Conservation (phyloP, 768 basidiomycete genomes). For the Rhodocollybia butyracea region DNA sequence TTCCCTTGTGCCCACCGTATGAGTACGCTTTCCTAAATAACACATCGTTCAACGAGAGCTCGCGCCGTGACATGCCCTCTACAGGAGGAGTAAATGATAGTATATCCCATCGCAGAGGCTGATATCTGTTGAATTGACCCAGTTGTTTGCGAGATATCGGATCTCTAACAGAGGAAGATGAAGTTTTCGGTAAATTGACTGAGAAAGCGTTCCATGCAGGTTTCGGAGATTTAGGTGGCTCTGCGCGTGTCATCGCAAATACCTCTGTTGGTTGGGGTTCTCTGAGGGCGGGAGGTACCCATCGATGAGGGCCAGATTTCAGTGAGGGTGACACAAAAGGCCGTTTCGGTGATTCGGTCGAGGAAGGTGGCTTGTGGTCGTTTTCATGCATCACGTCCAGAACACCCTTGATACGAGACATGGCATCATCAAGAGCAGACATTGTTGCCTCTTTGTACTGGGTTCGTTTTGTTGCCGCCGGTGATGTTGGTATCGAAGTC, state of each 20-base stretch:
- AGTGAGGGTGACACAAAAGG: conserved; percentile 13
- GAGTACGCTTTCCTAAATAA: conserved; percentile 45
- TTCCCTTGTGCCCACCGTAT: conserved; percentile 31
- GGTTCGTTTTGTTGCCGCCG: conserved; percentile 18
- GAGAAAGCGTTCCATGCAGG: conserved; percentile 32
- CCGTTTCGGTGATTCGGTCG: conserved; percentile 19
- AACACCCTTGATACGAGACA: conserved; percentile 84
- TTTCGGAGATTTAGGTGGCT: conserved; percentile 47
- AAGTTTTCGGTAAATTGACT: conserved; percentile 47
- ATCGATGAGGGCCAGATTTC: conserved; percentile 39
- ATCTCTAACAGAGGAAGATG: conserved; percentile 38
- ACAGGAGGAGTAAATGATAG: conserved; percentile 72
- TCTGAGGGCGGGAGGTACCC: conserved; percentile 57
- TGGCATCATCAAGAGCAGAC: conserved; percentile 76
- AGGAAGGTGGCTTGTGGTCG: conserved; percentile 24
- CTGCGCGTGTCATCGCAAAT: conserved; percentile 42
- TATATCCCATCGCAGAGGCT: conserved; percentile 55
- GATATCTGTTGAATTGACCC: conserved; percentile 35
- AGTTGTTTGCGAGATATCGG: conserved; percentile 48
- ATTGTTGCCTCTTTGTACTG: conserved; percentile 55
- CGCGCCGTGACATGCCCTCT: conserved; percentile 57
- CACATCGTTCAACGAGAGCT: conserved; percentile 62
- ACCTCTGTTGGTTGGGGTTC: conserved; percentile 37
- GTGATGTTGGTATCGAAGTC: conserved; percentile 27
- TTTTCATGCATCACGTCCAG: conserved; percentile 64